These are phyloP conservation scores for Zasmidium angulare DNA, from an alignment of 2,329 filamentous ascomycete species.

Conservation along the genomic window DNA sequence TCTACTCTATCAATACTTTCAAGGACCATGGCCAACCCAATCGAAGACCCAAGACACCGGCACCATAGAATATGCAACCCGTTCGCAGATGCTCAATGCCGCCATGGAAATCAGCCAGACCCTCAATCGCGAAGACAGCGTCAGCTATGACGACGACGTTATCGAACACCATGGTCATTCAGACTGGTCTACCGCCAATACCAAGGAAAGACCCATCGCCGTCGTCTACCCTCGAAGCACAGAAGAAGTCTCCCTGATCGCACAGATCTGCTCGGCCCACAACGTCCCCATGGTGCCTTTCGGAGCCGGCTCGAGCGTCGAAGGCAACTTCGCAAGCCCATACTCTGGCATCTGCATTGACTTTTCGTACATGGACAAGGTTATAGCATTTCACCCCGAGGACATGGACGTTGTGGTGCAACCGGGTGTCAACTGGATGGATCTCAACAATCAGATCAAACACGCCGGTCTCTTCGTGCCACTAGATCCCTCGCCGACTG, in stretches of 20 bases:
- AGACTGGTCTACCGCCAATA: slow-evolving; percentile 24
- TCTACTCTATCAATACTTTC: background rate
- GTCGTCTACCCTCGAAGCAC: slow-evolving; percentile 22
- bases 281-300: slow-evolving; percentile 24
- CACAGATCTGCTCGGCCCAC: slow-evolving; percentile 14
- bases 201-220: slow-evolving; percentile 18
- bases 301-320: slow-evolving; percentile 47
- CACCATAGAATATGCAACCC: slow-evolving; percentile 13
- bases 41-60: too few relatives aligned
- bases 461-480: slow-evolving; percentile 83
- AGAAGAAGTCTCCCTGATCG: slow-evolving; percentile 18
- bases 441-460: slow-evolving; percentile 74
- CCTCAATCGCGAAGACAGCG: slow-evolving; percentile 14
- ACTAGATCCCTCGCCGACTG: slow-evolving; percentile 75
- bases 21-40: background rate
- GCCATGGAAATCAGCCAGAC: slow-evolving; percentile 13
- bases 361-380: slow-evolving; percentile 82
- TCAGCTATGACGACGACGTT: slow-evolving; percentile 24
- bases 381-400: slow-evolving; percentile 74
- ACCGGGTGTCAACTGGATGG: slow-evolving; percentile 89
- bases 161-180: slow-evolving; percentile 24
- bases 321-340: slow-evolving; percentile 86
- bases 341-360: slow-evolving; percentile 87
- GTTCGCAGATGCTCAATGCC: slow-evolving; percentile 18
- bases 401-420: slow-evolving; percentile 95